These are phyloP conservation scores for Tricholoma sp. DNA, from an alignment of 768 basidiomycete species.

Conservation along the genomic window DNA sequence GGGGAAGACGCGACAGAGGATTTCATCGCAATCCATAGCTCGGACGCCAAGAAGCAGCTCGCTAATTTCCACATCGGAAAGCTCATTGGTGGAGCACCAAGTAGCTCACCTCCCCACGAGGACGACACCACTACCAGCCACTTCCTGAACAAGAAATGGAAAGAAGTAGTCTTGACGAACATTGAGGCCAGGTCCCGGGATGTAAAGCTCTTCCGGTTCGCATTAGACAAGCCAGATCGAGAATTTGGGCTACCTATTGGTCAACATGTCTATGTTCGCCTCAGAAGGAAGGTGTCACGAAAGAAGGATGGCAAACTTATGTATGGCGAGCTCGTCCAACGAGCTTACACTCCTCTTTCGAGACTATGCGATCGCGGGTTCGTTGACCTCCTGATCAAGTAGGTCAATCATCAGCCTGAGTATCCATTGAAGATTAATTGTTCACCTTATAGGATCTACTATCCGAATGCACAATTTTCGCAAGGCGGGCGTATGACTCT, in stretches of 20 bases:
- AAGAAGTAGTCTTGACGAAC: slow-evolving; percentile 30
- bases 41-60: slow-evolving; percentile 23
- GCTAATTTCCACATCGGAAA: slow-evolving; percentile 11
- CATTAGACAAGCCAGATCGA: slow-evolving; percentile 33
- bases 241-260: slow-evolving; percentile 52
- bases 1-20: slow-evolving; percentile 61
- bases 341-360: slow-evolving; percentile 61
- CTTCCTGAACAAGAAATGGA: slow-evolving; percentile 48
- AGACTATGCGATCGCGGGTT: slow-evolving; percentile 32
- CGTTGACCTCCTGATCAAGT: slow-evolving; percentile 50
- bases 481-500: slow-evolving; percentile 33
- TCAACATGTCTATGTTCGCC: slow-evolving; percentile 53
- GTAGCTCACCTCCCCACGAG: slow-evolving; percentile 10
- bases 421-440: not conserved
- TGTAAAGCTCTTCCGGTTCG: slow-evolving; percentile 46
- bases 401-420: not conserved
- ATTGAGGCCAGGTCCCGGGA: slow-evolving; percentile 42
- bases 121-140: slow-evolving; percentile 2
- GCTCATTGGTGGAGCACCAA: slow-evolving; percentile 2
- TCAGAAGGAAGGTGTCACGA: slow-evolving; percentile 27
- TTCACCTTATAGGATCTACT: slow-evolving; percentile 33
- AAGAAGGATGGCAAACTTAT: slow-evolving; percentile 8
- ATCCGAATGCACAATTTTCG: slow-evolving; percentile 29
- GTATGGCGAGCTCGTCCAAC: slow-evolving; percentile 39
- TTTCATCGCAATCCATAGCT: slow-evolving; percentile 57